Conservation (phyloP, 495 filamentous ascomycete species). For the Lophium mytilinum region DNA sequence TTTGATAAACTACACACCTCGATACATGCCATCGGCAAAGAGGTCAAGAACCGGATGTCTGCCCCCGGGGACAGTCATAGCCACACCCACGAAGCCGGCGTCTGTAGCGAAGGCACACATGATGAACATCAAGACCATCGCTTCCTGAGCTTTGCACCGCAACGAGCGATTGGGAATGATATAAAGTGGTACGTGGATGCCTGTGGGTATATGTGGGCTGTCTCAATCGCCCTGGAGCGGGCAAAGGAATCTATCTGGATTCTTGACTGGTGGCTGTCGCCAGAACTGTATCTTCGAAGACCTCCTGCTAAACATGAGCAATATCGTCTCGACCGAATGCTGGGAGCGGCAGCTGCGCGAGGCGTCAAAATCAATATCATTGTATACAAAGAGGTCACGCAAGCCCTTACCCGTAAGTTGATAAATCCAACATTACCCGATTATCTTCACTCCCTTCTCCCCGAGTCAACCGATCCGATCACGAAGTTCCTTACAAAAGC, state of each 20-base stretch:
- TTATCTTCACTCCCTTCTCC: slow-evolving; percentile 39
- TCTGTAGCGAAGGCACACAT: slow-evolving; percentile 39
- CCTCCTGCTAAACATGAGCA: slow-evolving; percentile 74
- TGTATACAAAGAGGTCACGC: slow-evolving; percentile 84
- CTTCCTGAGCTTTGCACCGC: slow-evolving; percentile 75
- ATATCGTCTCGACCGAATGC: slow-evolving; percentile 85
- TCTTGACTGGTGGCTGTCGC: slow-evolving; percentile 88
- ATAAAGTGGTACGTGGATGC: slow-evolving; percentile 94
- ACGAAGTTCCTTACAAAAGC: slow-evolving; percentile 29
- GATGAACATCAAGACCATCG: slow-evolving; percentile 49
- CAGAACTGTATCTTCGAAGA: slow-evolving; percentile 81
- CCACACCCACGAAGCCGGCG: slow-evolving; percentile 43
- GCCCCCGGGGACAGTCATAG: slow-evolving; percentile 24
- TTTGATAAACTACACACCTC: slow-evolving; percentile 50
- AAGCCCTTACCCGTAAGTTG: slow-evolving; percentile 74
- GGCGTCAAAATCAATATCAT: slow-evolving; percentile 85
- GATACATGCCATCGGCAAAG: slow-evolving; percentile 44
- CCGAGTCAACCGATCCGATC: slow-evolving; percentile 31
- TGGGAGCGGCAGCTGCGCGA: slow-evolving; percentile 76
- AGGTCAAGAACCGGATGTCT: slow-evolving; percentile 43
- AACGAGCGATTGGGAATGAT: slow-evolving; percentile 49
- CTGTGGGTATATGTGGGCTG: slow-evolving; percentile 85
- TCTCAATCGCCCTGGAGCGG: slow-evolving; percentile 74
- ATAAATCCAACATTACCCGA: slow-evolving; percentile 36
- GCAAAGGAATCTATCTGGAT: slow-evolving; percentile 86